A percentile compares a stretch with the other conserved stretches of the same genome.
Evolutionary conservation across 371 early-diverging fungal species (phyloP).

Genomic region (Apophysomyces ossiformis): DNA sequence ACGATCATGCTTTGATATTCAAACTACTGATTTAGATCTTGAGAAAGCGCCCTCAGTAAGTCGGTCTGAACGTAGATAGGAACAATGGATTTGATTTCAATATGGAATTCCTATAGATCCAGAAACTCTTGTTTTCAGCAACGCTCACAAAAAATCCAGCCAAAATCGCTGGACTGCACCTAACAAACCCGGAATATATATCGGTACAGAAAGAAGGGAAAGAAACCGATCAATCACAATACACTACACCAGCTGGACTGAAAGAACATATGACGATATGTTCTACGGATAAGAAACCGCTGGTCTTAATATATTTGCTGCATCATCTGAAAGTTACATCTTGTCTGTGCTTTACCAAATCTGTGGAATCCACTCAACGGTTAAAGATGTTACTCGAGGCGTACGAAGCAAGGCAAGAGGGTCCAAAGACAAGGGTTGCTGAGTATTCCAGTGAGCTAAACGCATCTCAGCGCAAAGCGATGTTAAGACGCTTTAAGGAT

Average conservation of each 20-base stretch:
- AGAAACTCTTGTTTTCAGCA: constrained; percentile 93
- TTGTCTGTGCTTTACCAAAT: constrained; percentile 87
- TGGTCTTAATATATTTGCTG: constrained; percentile 79
- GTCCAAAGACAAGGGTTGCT: constrained; percentile 54
- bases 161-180: constrained; percentile 83
- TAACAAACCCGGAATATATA: constrained; percentile 80
- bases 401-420: constrained; percentile 46
- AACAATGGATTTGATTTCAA: neutral
- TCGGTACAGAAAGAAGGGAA: constrained; percentile 56
- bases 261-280: constrained; percentile 74
- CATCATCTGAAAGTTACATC: constrained; percentile 65
- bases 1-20: constrained; percentile 44
- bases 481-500: constrained; percentile 73
- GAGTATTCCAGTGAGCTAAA: constrained; percentile 89
- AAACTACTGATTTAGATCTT: constrained; percentile 57
- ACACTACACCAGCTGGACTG: constrained; percentile 67
- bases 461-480: constrained; percentile 61
- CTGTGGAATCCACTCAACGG: constrained; percentile 84
- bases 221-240: constrained; percentile 46
- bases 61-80: neutral
- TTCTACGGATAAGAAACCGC: constrained; percentile 69
- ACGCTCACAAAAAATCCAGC: constrained; percentile 93
- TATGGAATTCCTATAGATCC: constrained; percentile 42
- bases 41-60: constrained; percentile 58
- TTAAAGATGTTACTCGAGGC: constrained; percentile 71